Percentiles rank a stretch among this genome's conserved stretches.
Evolutionary conservation across 495 filamentous ascomycete genomes (phyloP).

Genomic region (Thozetella sp.): DNA sequence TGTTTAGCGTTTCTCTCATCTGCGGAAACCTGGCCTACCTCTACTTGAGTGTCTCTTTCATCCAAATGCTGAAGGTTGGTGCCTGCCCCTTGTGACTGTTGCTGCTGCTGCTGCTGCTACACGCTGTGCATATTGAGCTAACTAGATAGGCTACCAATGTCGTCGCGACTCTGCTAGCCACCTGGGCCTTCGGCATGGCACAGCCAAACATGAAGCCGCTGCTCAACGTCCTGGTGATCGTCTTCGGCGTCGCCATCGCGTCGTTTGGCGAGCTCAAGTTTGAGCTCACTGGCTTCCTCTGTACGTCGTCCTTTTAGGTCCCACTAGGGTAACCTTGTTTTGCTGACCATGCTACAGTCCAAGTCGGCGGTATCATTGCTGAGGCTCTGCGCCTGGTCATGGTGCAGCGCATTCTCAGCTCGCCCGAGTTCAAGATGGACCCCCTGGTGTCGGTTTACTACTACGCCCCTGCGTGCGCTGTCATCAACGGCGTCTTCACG

Average conservation of each 20-base stretch:
- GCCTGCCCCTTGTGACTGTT: too few species aligned
- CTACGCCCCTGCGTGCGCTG: slow-evolving; percentile 83
- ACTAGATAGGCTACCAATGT: slow-evolving; percentile 72
- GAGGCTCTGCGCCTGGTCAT: slow-evolving; percentile 83
- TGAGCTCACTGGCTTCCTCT: slow-evolving; percentile 76
- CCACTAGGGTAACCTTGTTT: neutral
- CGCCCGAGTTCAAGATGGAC: slow-evolving; percentile 90
- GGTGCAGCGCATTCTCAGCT: slow-evolving; percentile 80
- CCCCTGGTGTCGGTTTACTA: slow-evolving; percentile 90
- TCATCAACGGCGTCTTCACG: slow-evolving; percentile 77
- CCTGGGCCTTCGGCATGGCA: slow-evolving; percentile 74
- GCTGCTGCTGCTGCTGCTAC: too few species aligned
- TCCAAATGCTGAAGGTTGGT: slow-evolving; percentile 87
- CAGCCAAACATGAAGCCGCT: slow-evolving; percentile 72
- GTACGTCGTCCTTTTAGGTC: slow-evolving; percentile 13
- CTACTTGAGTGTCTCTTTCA: slow-evolving; percentile 84
- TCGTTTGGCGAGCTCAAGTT: slow-evolving; percentile 88
- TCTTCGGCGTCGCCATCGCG: slow-evolving; percentile 80
- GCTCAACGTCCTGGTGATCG: slow-evolving; percentile 78
- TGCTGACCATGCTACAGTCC: slow-evolving; percentile 27
- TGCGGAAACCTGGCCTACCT: slow-evolving; percentile 86
- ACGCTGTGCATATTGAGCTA: slow-evolving; percentile 17
- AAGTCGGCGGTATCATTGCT: slow-evolving; percentile 76
- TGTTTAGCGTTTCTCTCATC: slow-evolving; percentile 86
- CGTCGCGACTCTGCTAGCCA: slow-evolving; percentile 76